phyloP scores from a whole-genome alignment of 768 basidiomycete genomes.

The Lentinula boryana region DNA sequence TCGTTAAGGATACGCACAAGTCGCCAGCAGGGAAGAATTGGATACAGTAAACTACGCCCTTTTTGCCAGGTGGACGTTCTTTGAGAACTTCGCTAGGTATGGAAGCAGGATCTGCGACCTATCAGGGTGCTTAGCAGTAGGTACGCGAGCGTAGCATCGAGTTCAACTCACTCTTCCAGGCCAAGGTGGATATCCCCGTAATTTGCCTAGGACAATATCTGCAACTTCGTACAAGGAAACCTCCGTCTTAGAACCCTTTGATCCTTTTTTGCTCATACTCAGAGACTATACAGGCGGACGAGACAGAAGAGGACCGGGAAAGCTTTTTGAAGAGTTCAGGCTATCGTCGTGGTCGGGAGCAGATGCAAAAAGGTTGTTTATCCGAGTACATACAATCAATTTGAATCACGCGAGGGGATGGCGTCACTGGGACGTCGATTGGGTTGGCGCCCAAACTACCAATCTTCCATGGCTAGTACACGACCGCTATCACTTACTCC shows the following conservation, averaged over 20 bases:
- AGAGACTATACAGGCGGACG: too few species aligned
- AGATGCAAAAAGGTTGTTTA: constrained; percentile 4
- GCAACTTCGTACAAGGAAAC: constrained; percentile 55
- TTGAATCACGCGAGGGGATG: not conserved
- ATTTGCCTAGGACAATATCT: constrained; percentile 87
- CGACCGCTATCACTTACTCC: too few species aligned
- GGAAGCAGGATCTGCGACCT: constrained; percentile 76
- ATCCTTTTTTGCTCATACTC: constrained; percentile 47
- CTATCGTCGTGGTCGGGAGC: not conserved
- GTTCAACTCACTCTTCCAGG: constrained; percentile 76
- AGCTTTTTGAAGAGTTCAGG: not conserved
- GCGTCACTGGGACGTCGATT: not conserved
- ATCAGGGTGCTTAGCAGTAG: constrained; percentile 6
- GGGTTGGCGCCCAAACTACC: too few species aligned
- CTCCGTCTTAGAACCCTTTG: constrained; percentile 30
- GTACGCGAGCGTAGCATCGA: not conserved
- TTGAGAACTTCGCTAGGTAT: constrained; percentile 57
- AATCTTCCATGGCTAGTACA: too few species aligned
- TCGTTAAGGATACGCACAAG: constrained; percentile 55
- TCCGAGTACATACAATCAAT: not conserved
- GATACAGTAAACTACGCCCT: constrained; percentile 59
- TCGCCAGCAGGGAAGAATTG: constrained; percentile 94
- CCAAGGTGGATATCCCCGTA: constrained; percentile 95
- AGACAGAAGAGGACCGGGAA: not conserved
- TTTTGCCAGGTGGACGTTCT: constrained; percentile 72